Conservation (phyloP, 805 yeast species). For the Saccharomycopsis synnaedendra region DNA sequence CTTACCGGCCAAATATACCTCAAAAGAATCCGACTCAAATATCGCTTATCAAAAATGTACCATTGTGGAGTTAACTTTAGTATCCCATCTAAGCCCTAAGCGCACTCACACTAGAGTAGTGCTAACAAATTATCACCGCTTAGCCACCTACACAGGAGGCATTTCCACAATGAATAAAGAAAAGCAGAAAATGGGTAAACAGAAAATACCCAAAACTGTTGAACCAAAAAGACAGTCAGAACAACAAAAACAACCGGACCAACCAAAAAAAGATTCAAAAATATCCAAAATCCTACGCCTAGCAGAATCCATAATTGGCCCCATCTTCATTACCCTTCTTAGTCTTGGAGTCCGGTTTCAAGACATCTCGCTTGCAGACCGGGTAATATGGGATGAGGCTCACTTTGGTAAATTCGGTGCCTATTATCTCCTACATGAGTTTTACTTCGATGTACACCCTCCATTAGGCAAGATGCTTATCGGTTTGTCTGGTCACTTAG, state of each 20-base stretch:
- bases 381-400: slow-evolving; percentile 84
- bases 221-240: background rate
- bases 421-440: slow-evolving; percentile 65
- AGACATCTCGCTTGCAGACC: slow-evolving; percentile 41
- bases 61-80: too few relatives aligned
- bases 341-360: slow-evolving; percentile 49
- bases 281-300: background rate
- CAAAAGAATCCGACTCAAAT: too few relatives aligned
- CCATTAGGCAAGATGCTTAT: slow-evolving; percentile 77
- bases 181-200: background rate
- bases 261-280: too few relatives aligned
- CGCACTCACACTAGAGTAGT: too few relatives aligned
- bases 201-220: background rate
- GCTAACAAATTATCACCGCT: too few relatives aligned
- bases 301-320: slow-evolving; percentile 28
- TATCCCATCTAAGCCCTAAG: too few relatives aligned
- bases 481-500: slow-evolving; percentile 67
- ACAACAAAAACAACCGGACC: background rate
- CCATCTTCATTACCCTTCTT: slow-evolving; percentile 31
- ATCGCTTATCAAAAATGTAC: too few relatives aligned
- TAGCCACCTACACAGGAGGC: too few relatives aligned
- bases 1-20: too few relatives aligned
- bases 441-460: slow-evolving; percentile 82
- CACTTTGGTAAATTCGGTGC: slow-evolving; percentile 85
- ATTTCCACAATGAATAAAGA: background rate